Evolutionary conservation across 1,284 basidiomycete species (phyloP).

Genomic region (Bjerkandera adusta): DNA sequence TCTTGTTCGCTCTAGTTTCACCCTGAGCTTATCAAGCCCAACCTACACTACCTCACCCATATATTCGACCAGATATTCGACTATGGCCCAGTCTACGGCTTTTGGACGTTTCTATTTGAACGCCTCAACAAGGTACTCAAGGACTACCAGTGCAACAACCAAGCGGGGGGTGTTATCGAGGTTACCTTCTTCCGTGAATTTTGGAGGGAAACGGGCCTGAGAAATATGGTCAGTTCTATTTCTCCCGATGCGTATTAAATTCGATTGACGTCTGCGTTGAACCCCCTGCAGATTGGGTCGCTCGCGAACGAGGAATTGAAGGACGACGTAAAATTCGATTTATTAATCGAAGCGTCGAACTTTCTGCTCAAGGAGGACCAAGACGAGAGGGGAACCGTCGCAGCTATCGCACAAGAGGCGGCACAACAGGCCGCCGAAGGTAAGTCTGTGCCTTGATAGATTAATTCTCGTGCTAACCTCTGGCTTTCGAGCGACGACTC

Average conservation of each 20-base stretch:
- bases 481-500: no score
- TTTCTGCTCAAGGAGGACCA: no score
- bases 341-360: no score
- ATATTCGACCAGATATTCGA: slow-evolving; percentile 17
- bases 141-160: slow-evolving; percentile 18
- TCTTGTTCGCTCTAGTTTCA: slow-evolving; percentile 14
- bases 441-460: no score
- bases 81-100: slow-evolving; percentile 25
- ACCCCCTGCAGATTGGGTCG: neutral
- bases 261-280: no score
- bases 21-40: slow-evolving; percentile 17
- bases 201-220: neutral
- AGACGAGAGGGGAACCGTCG: no score
- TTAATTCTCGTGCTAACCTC: no score
- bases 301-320: neutral
- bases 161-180: slow-evolving; percentile 21
- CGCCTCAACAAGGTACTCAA: slow-evolving; percentile 29
- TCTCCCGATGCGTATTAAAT: no score
- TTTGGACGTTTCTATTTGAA: slow-evolving; percentile 28
- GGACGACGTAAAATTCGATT: no score
- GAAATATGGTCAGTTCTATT: slow-evolving; percentile 5
- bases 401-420: no score
- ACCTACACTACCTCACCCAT: slow-evolving; percentile 21
- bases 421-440: no score
- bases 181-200: slow-evolving; percentile 21